phyloP scores from a whole-genome alignment of 768 basidiomycete species.

The Trichaptum fuscoviolaceum region DNA sequence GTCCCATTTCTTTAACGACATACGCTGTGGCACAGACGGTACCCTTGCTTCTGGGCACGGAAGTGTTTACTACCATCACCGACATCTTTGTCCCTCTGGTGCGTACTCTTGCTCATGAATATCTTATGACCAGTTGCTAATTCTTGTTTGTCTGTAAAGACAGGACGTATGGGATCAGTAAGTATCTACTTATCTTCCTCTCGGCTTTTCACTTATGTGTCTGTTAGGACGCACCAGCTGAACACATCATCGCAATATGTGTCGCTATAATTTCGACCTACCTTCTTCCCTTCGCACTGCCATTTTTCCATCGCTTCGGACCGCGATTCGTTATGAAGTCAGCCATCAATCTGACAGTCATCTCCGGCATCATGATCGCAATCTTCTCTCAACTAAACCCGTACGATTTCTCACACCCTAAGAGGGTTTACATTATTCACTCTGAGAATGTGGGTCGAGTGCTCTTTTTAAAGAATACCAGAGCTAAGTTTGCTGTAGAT shows the following conservation, averaged over 20 bases:
- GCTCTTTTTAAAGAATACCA: not conserved
- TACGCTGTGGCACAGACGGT: slow-evolving; percentile 58
- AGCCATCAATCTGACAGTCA: slow-evolving; percentile 40
- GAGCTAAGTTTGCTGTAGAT: slow-evolving; percentile 37
- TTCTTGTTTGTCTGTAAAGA: slow-evolving; percentile 36
- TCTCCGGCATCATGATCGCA: slow-evolving; percentile 48
- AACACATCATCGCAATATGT: slow-evolving; percentile 82
- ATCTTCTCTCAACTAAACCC: slow-evolving; percentile 55
- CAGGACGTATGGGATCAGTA: slow-evolving; percentile 69
- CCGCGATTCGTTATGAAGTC: slow-evolving; percentile 29
- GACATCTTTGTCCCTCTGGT: slow-evolving; percentile 92
- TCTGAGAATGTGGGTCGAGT: slow-evolving; percentile 70
- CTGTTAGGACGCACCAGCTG: slow-evolving; percentile 66
- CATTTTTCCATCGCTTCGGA: slow-evolving; percentile 74
- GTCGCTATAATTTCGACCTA: slow-evolving; percentile 54
- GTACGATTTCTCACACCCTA: slow-evolving; percentile 85
- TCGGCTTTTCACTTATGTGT: not conserved
- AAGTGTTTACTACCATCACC: slow-evolving; percentile 54
- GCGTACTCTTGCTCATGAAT: slow-evolving; percentile 18
- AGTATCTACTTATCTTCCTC: slow-evolving; percentile 9
- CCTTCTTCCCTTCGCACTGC: slow-evolving; percentile 52
- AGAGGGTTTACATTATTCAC: slow-evolving; percentile 78
- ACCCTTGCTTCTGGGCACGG: slow-evolving; percentile 51
- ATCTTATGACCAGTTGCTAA: slow-evolving; percentile 1
- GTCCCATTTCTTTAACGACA: slow-evolving; percentile 45